Evolutionary conservation across 495 filamentous ascomycete genomes (phyloP), one percentile per base, ranked within the genome.

Genomic region (Talaromyces thailandensis): DNA sequence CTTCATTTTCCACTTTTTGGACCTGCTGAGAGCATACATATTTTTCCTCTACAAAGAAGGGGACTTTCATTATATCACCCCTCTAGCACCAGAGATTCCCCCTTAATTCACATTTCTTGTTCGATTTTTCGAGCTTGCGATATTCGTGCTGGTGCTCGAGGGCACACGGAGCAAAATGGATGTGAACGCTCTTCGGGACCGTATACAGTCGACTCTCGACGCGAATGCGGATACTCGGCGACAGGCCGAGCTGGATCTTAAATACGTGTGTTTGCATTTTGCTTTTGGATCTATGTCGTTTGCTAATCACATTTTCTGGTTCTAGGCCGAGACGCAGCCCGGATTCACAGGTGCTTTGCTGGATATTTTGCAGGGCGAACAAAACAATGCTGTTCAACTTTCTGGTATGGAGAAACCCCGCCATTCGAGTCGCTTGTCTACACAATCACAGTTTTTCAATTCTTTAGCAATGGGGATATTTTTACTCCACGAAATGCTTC

Each of bases 301-400:
- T 56, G 28, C 58, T 63, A 57, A 64, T 62, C 57, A n/a, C 28
- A 51, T 24, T 51, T 62, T 35, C 45, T 64, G 35, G 9, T 59
- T 68, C 53, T 75, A 98, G 94, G 95, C 93, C 72, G 95, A 98
- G 75, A 86, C 87, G 48, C 88, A 92, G 71, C 83, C 91, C 59
- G 91, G 91, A 53, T 97, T 98, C 76, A 88, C 88, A 68, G 91
- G 95, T 74, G 89, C 89, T 63, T 85, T 98, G 59, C 78, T 97
- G 63, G 89, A 96, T 75, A 91, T 98, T 71, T 76, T 98, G 65
- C 88, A 93, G 73, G 82, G 82, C 48, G 95, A 98, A 74, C 88
- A 90, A 75, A 88, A 96, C 66, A 82, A 84, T 69, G 84, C 85
- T 52, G 83, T 96, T 62, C 88, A 92, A 69, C 83, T 96, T 35